These are phyloP conservation scores for Pleurotus tuber-regium DNA, from an alignment of 768 basidiomycete genomes.

Conservation along the genomic window DNA sequence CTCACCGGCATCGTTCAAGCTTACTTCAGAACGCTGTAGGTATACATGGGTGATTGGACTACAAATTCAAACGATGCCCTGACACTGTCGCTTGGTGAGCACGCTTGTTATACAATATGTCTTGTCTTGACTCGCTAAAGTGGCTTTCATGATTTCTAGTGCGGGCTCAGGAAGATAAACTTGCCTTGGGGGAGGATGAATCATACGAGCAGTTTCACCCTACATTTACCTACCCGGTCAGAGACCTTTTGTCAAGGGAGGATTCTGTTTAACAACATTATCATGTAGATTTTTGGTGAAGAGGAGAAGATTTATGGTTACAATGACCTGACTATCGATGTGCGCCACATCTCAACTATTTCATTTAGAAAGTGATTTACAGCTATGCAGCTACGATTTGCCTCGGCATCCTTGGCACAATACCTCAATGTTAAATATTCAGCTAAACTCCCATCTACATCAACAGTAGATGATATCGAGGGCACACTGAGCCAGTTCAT, in stretches of 20 bases:
- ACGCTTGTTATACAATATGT: not conserved
- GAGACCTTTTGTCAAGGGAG: constrained; percentile 24
- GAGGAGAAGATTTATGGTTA: constrained; percentile 97
- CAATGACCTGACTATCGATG: constrained; percentile 78
- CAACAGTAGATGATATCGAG: constrained; percentile 86
- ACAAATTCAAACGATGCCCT: constrained; percentile 77
- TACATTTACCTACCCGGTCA: constrained; percentile 89
- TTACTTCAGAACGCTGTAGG: not conserved
- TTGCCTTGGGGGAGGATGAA: constrained; percentile 53
- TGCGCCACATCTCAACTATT: constrained; percentile 35
- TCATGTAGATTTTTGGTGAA: constrained; percentile 82
- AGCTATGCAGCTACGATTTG: constrained; percentile 63
- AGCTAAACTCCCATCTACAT: constrained; percentile 59
- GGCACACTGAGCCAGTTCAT: constrained; percentile 74
- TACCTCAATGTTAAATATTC: constrained; percentile 70
- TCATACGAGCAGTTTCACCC: constrained; percentile 74
- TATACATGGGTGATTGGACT: constrained; percentile 66
- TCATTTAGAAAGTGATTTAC: not conserved
- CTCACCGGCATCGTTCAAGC: constrained; percentile 8
- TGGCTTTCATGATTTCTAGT: constrained; percentile 45
- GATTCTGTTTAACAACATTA: not conserved
- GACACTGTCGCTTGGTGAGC: constrained; percentile 68
- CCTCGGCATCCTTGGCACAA: constrained; percentile 83
- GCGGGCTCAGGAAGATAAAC: constrained; percentile 65
- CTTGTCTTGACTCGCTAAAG: not conserved